A percentile compares a stretch with the other conserved stretches of the same genome.
Evolutionary conservation across 495 filamentous ascomycete genomes (phyloP).

Genomic region (Podospora pseudopauciseta): DNA sequence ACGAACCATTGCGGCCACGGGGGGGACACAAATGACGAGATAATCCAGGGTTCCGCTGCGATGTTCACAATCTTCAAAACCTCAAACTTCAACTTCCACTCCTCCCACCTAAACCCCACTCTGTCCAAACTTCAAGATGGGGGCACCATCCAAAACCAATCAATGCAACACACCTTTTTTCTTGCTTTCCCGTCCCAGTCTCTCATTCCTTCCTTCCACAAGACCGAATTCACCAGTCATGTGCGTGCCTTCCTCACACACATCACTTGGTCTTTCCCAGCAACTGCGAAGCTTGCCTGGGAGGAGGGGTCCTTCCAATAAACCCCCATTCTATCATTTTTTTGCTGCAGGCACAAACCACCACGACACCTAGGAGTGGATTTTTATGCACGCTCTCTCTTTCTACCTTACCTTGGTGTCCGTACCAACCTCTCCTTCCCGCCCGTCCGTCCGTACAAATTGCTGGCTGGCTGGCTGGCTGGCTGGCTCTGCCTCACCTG

Average conservation of each 20-base stretch:
- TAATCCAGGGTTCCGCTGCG: background rate
- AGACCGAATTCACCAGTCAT: background rate
- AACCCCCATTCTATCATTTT: background rate
- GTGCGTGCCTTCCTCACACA: background rate
- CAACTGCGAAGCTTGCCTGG: background rate
- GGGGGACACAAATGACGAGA: background rate
- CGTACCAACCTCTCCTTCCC: background rate
- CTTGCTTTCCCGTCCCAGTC: background rate
- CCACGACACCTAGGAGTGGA: too few species aligned
- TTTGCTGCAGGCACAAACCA: background rate
- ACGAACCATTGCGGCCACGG: background rate
- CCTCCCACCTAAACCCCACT: background rate
- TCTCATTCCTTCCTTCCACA: background rate
- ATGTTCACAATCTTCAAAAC: background rate
- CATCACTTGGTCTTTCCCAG: background rate
- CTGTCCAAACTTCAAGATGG: background rate
- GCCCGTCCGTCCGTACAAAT: background rate
- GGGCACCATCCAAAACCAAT: background rate
- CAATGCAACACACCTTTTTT: background rate
- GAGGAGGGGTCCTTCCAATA: background rate
- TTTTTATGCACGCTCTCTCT: too few species aligned
- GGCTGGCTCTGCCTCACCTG: background rate
- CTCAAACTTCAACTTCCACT: background rate
- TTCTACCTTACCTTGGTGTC: too few species aligned
- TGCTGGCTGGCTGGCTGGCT: background rate